Evolutionary conservation across 2,329 filamentous ascomycete genomes (phyloP).

Genomic region (Trichoderma sp.): DNA sequence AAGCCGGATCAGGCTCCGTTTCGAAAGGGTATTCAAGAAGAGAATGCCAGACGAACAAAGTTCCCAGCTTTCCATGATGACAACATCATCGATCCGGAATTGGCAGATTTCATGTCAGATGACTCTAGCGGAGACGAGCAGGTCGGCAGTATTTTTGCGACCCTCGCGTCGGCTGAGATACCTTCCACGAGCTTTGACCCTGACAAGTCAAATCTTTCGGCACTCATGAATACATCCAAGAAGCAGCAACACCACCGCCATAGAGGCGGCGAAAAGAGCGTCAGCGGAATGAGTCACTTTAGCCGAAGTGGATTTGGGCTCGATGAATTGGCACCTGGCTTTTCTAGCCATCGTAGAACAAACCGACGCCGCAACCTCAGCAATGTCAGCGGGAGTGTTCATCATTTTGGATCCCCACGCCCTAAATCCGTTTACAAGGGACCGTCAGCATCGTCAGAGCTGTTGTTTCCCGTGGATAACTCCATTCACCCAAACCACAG

Average conservation of each 20-base stretch:
- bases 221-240: constrained; percentile 68
- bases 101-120: constrained; percentile 94
- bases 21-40: constrained; percentile 67
- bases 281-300: constrained; percentile 66
- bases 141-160: constrained; percentile 79
- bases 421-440: constrained; percentile 59
- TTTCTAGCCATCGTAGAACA: constrained; percentile 59
- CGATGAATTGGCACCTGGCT: constrained; percentile 51
- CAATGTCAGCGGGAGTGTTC: constrained; percentile 68
- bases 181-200: constrained; percentile 67
- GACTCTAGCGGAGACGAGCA: constrained; percentile 88
- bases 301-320: constrained; percentile 66
- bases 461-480: constrained; percentile 48
- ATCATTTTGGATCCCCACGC: constrained; percentile 72
- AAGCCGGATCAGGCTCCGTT: constrained; percentile 85
- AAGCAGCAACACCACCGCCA: constrained; percentile 64
- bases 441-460: constrained; percentile 51
- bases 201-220: constrained; percentile 71
- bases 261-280: constrained; percentile 72
- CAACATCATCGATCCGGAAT: constrained; percentile 95
- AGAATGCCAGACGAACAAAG: constrained; percentile 58
- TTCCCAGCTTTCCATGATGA: constrained; percentile 96
- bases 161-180: constrained; percentile 64
- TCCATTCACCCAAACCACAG: constrained; percentile 42
- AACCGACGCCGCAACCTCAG: constrained; percentile 78